Percentiles rank a stretch among this genome's conserved stretches.
Evolutionary conservation across 2,329 filamentous ascomycete genomes (phyloP).

Genomic region (Aspergillus novoparasiticus): DNA sequence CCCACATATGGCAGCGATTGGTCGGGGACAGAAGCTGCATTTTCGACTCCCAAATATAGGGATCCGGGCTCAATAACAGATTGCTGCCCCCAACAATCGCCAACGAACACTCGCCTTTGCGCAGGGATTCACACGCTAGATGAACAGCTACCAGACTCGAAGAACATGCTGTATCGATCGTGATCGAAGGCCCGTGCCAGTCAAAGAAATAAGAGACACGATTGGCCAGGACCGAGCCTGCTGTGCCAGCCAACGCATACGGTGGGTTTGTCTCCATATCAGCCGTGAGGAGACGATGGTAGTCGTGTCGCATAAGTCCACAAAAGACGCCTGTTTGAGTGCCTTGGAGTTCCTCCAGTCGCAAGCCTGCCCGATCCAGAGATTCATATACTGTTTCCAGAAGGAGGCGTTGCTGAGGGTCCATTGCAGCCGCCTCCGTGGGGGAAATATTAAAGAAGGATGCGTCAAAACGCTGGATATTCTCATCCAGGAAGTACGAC

Average conservation of each 20-base stretch:
- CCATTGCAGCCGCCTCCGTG: constrained; percentile 3
- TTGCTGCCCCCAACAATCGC: too few species aligned
- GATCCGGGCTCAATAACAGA: too few species aligned
- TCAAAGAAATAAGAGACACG: not conserved
- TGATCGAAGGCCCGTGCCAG: not conserved
- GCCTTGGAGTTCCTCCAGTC: not conserved
- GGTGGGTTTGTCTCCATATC: too few species aligned
- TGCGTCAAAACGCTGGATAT: constrained; percentile 5
- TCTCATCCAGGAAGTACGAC: constrained; percentile 3
- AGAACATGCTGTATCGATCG: not conserved
- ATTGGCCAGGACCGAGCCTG: not conserved
- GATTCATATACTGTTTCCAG: constrained; percentile 9
- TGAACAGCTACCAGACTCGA: not conserved
- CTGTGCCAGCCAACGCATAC: too few species aligned
- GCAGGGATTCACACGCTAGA: not conserved
- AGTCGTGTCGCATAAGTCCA: not conserved
- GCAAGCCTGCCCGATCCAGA: not conserved
- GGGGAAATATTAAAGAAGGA: constrained; percentile 6
- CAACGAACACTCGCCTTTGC: not conserved
- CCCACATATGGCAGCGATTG: not conserved
- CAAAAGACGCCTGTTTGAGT: not conserved
- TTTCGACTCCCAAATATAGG: too few species aligned
- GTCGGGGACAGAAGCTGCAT: not conserved
- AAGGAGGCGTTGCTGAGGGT: constrained; percentile 11
- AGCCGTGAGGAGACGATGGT: too few species aligned